Percentiles rank a stretch among this genome's conserved stretches.
phyloP scores from a whole-genome alignment of 768 basidiomycete species.

The Hygrophorus pudorinus region DNA sequence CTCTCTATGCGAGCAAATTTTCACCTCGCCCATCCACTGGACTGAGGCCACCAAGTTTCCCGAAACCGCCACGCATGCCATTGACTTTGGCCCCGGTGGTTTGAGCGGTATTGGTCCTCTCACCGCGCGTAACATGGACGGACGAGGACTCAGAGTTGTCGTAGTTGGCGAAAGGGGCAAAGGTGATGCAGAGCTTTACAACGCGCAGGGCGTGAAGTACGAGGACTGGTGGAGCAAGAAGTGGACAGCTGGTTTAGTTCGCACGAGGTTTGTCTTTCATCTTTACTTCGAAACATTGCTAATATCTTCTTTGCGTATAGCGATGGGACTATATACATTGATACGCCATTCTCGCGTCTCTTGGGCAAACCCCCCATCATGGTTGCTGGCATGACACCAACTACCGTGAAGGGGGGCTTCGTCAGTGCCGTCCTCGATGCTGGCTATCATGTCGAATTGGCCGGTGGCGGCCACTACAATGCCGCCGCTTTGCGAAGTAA shows the following conservation, averaged over 20 bases:
- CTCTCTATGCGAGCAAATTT: conserved; percentile 89
- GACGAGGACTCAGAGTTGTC: conserved; percentile 85
- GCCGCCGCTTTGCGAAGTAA: conserved; percentile 80
- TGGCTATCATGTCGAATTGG: conserved; percentile 94
- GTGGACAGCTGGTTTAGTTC: conserved; percentile 76
- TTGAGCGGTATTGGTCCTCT: conserved; percentile 87
- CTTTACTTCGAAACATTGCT: too few species aligned
- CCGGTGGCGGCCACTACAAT: conserved; percentile 97
- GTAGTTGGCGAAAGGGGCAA: conserved; percentile 87
- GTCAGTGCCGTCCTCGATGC: conserved; percentile 88
- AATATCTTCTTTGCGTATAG: conserved; percentile 33
- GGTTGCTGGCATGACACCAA: conserved; percentile 99
- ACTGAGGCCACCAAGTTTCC: conserved; percentile 83
- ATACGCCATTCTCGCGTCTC: conserved; percentile 94
- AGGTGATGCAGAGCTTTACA: conserved; percentile 81
- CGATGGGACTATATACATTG: conserved; percentile 86
- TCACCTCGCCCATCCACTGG: conserved; percentile 91
- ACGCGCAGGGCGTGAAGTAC: conserved; percentile 48
- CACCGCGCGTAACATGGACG: conserved; percentile 85
- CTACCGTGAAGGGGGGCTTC: conserved; percentile 92
- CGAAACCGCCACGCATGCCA: conserved; percentile 80
- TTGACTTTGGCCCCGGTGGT: conserved; percentile 97
- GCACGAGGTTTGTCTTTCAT: conserved; percentile 77
- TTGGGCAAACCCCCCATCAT: conserved; percentile 96
- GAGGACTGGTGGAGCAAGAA: conserved; percentile 92